phyloP scores from a whole-genome alignment of 495 filamentous ascomycete species.

The Elaphomyces granulatus region DNA sequence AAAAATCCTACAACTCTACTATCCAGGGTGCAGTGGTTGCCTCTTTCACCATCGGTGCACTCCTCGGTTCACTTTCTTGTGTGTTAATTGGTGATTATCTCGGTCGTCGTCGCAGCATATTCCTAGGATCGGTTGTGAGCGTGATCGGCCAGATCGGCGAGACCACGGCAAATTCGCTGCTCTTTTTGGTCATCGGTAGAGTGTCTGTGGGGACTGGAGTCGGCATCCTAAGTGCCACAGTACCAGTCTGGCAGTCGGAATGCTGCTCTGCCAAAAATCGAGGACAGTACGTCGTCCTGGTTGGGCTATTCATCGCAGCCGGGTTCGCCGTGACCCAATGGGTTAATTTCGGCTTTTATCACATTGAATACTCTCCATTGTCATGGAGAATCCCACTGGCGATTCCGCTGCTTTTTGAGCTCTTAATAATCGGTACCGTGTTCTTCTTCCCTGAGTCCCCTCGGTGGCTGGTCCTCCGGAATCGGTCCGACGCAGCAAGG shows the following conservation, averaged over 20 bases:
- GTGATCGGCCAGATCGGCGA: conserved; percentile 20
- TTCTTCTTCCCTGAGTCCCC: conserved; percentile 51
- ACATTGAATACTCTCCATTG: conserved; percentile 18
- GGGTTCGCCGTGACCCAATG: conserved; percentile 28
- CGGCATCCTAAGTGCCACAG: conserved; percentile 29
- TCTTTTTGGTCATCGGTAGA: conserved; percentile 31
- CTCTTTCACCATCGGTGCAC: conserved; percentile 19
- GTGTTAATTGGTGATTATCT: conserved; percentile 18
- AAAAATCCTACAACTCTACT: conserved; percentile 6
- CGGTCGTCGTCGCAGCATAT: conserved; percentile 21
- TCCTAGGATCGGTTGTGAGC: conserved; percentile 13
- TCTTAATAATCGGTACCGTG: conserved; percentile 41
- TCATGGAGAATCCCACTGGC: conserved; percentile 35
- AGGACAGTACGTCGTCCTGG: conserved; percentile 22
- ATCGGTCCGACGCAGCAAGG: conserved; percentile 38
- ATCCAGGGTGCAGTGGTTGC: conserved; percentile 18
- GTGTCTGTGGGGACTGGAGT: conserved; percentile 31
- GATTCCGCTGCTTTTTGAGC: conserved; percentile 44
- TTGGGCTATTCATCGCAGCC: conserved; percentile 37
- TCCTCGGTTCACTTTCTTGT: conserved; percentile 17
- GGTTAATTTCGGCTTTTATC: conserved; percentile 30
- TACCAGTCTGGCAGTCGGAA: conserved; percentile 38
- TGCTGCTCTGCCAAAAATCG: conserved; percentile 24
- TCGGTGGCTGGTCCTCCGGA: conserved; percentile 41
- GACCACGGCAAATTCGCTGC: conserved; percentile 25